Conservation (phyloP, 2,329 filamentous ascomycete genomes). For the Pseudopyrenochaeta lycopersici region DNA sequence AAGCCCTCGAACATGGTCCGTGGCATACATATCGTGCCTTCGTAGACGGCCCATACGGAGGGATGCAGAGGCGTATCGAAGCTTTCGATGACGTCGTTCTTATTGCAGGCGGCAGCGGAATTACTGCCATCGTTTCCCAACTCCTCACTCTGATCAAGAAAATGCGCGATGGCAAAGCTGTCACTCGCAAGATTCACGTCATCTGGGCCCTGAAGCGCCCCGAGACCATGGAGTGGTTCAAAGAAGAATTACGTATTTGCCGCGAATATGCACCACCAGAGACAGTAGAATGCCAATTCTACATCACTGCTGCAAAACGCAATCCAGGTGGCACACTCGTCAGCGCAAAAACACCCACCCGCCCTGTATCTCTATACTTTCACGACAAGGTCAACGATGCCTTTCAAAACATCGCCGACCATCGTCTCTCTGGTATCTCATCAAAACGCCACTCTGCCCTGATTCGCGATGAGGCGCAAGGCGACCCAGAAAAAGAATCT, state of each 20-base stretch:
- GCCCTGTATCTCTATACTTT: constrained; percentile 76
- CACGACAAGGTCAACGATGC: constrained; percentile 89
- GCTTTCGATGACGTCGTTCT: constrained; percentile 94
- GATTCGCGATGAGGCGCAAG: constrained; percentile 82
- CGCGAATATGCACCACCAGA: constrained; percentile 87
- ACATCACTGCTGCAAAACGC: constrained; percentile 81
- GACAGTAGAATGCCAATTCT: constrained; percentile 92
- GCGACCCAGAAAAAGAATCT: constrained; percentile 79
- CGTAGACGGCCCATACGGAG: constrained; percentile 92
- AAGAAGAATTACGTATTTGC: constrained; percentile 91
- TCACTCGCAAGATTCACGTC: constrained; percentile 88
- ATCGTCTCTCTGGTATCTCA: constrained; percentile 60
- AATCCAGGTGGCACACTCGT: constrained; percentile 56
- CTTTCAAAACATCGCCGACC: constrained; percentile 85
- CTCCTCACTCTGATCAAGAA: constrained; percentile 93
- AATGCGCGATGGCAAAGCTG: constrained; percentile 93
- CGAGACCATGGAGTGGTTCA: constrained; percentile 97
- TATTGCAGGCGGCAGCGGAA: constrained; percentile 92
- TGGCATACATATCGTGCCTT: constrained; percentile 94
- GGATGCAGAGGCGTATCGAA: constrained; percentile 87
- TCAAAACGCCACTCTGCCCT: constrained; percentile 77
- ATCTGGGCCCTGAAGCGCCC: constrained; percentile 93
- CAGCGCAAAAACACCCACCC: constrained; percentile 61
- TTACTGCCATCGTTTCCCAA: constrained; percentile 92
- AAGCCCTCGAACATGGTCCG: constrained; percentile 82